Evolutionary conservation across 176 grass and related monocot genomes (phyloP).

Genomic region (Avena insularis): DNA sequence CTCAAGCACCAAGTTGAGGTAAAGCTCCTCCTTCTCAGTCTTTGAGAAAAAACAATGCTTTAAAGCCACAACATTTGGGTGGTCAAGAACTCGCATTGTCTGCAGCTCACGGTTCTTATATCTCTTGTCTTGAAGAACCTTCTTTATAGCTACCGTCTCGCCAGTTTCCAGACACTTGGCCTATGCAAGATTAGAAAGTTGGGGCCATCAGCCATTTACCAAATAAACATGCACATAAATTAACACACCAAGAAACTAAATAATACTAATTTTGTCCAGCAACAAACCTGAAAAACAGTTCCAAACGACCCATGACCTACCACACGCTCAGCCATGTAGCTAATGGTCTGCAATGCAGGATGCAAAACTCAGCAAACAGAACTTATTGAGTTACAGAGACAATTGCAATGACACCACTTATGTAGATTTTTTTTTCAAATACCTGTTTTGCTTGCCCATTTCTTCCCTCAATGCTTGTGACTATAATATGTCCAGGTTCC

Average conservation of each 20-base stretch:
- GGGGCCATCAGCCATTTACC: constrained; percentile 9
- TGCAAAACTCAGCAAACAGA: constrained; percentile 26
- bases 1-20: constrained; percentile 94
- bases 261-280: constrained; percentile 14
- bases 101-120: constrained; percentile 93
- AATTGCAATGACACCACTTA: background rate
- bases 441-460: constrained; percentile 90
- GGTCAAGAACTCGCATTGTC: constrained; percentile 85
- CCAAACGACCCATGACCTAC: constrained; percentile 80
- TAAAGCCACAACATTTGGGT: constrained; percentile 84
- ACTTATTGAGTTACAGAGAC: background rate
- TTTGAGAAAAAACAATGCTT: constrained; percentile 96
- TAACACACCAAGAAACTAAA: background rate
- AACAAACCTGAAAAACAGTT: constrained; percentile 81
- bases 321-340: constrained; percentile 85
- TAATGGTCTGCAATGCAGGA: constrained; percentile 67
- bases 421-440: background rate
- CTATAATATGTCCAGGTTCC: constrained; percentile 91
- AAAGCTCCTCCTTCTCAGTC: constrained; percentile 90
- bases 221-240: background rate
- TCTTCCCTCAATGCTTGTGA: constrained; percentile 82
- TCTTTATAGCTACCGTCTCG: constrained; percentile 93
- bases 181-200: constrained; percentile 48
- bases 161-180: constrained; percentile 87
- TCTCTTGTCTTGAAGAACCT: constrained; percentile 93